Evolutionary conservation across 305 asterid genomes (phyloP).

Genomic region (Fraxinus nigra): DNA sequence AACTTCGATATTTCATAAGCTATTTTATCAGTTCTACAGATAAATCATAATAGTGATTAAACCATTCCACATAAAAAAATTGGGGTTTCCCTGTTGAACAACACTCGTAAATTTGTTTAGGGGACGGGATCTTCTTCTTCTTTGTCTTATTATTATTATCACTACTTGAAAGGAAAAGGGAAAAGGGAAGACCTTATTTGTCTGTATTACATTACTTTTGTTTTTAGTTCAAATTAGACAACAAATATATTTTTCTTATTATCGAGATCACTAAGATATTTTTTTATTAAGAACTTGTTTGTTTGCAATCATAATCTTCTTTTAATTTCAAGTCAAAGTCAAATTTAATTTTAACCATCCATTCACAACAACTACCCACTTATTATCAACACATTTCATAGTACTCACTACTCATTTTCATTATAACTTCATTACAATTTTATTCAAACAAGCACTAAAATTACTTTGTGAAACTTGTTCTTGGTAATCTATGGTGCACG

Average conservation of each 20-base stretch:
- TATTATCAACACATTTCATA: background rate
- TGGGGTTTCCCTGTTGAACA: background rate
- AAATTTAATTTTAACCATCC: background rate
- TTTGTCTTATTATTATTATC: background rate
- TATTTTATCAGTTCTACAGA: background rate
- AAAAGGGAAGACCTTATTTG: background rate
- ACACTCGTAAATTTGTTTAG: background rate
- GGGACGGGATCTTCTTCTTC: background rate
- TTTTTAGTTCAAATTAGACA: background rate
- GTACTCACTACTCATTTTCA: background rate
- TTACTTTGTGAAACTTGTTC: background rate
- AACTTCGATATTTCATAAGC: background rate
- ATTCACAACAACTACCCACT: background rate
- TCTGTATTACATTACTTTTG: background rate
- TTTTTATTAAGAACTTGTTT: background rate
- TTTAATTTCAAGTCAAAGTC: background rate
- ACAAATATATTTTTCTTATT: background rate
- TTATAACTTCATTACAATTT: background rate
- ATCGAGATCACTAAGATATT: background rate
- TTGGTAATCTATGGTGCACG: background rate
- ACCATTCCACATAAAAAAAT: background rate
- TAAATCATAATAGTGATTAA: background rate
- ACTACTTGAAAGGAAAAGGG: background rate
- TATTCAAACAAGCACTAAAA: background rate
- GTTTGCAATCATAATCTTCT: background rate